phyloP scores from a whole-genome alignment of 441 rosid species.

The Omphalea diandra region DNA sequence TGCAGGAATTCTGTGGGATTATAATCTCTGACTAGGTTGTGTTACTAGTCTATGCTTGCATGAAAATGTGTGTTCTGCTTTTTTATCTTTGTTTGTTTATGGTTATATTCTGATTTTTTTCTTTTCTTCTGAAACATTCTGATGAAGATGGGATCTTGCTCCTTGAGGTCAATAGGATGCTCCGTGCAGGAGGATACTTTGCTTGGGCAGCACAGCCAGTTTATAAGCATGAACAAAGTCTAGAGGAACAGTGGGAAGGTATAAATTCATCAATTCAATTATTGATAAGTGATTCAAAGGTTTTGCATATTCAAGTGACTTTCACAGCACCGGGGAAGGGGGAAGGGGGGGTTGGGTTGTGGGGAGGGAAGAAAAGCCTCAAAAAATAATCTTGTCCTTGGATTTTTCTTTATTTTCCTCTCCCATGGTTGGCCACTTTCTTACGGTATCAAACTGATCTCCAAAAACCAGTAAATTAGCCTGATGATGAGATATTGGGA shows the following conservation, averaged over 20 bases:
- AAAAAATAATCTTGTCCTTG: not conserved
- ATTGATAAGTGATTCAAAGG: constrained; percentile 4
- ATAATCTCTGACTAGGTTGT: not conserved
- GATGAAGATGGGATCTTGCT: constrained; percentile 91
- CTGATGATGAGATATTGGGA: not conserved
- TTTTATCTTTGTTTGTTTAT: constrained; percentile 1
- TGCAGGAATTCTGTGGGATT: not conserved
- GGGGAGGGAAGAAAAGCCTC: no score
- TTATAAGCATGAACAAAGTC: constrained; percentile 80
- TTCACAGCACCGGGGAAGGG: no score
- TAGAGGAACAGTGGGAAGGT: constrained; percentile 98
- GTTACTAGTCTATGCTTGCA: constrained; percentile 2
- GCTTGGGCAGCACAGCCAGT: constrained; percentile 99
- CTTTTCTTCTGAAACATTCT: constrained; percentile 19
- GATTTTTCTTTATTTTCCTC: not conserved
- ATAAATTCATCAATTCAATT: constrained; percentile 19
- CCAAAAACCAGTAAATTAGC: not conserved
- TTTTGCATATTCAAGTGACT: not conserved
- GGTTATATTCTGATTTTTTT: constrained; percentile 27
- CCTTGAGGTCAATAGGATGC: constrained; percentile 95
- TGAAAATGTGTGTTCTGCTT: not conserved
- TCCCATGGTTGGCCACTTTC: not conserved
- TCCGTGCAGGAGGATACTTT: constrained; percentile 93
- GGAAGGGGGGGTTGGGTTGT: no score
- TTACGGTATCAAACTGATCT: not conserved